These are phyloP conservation scores for Leccinum incarnatum DNA, from an alignment of 768 basidiomycete species.

Conservation along the genomic window DNA sequence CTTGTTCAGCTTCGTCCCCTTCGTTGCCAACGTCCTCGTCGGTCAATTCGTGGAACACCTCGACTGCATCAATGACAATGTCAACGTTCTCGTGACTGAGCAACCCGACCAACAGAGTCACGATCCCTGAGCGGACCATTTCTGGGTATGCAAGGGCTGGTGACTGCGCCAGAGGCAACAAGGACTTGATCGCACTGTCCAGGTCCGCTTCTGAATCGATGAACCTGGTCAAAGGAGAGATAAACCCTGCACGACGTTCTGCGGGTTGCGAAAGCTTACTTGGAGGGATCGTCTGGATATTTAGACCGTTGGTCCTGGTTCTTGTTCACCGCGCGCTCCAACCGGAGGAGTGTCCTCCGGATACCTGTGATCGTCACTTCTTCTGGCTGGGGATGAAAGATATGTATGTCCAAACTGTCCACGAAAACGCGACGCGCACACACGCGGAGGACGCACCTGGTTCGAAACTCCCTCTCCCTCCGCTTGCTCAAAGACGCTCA, in stretches of 20 bases:
- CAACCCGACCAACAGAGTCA: constrained; percentile 73
- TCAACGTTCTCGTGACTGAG: constrained; percentile 96
- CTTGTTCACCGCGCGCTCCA: constrained; percentile 89
- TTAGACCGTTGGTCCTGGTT: constrained; percentile 98
- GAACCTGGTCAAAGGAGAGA: constrained; percentile 56
- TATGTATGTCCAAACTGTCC: neutral
- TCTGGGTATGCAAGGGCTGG: constrained; percentile 87
- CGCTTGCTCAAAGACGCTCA: constrained; percentile 88
- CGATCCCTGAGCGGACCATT: constrained; percentile 71
- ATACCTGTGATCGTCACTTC: constrained; percentile 68
- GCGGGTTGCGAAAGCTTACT: constrained; percentile 44
- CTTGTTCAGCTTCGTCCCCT: constrained; percentile 60
- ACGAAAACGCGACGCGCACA: neutral
- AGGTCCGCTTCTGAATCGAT: constrained; percentile 98
- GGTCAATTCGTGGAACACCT: constrained; percentile 89
- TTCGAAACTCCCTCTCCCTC: constrained; percentile 61
- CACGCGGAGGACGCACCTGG: constrained; percentile 52
- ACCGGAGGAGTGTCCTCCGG: constrained; percentile 68
- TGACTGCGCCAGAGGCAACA: constrained; percentile 86
- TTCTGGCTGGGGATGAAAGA: constrained; percentile 46
- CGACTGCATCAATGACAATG: constrained; percentile 94
- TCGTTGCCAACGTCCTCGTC: constrained; percentile 94
- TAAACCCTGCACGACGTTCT: neutral
- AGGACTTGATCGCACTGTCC: constrained; percentile 78
- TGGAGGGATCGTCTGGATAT: constrained; percentile 87